Evolutionary conservation across 176 grass and related monocot species (phyloP).

Genomic region (Chloris gayana): DNA sequence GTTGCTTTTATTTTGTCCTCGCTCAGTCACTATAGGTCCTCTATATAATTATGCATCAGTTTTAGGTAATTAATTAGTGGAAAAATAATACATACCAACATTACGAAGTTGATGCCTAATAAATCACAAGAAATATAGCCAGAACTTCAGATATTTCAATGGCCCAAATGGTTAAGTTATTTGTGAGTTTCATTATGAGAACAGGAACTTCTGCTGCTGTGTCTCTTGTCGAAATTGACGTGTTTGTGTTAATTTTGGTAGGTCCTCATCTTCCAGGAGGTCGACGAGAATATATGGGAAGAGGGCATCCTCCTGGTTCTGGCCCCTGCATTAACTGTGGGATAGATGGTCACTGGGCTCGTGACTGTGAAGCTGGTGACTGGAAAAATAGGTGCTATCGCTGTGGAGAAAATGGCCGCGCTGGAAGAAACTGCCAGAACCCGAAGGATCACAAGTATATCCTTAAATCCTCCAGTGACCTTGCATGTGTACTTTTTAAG

Average conservation of each 20-base stretch:
- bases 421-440: constrained; percentile 94
- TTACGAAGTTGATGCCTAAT: neutral
- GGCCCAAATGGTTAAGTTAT: no score
- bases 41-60: constrained; percentile 63
- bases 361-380: constrained; percentile 94
- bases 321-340: constrained; percentile 97
- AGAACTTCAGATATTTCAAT: no score
- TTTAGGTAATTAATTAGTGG: constrained; percentile 26
- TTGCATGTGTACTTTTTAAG: neutral
- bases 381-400: constrained; percentile 99
- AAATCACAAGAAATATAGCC: constrained; percentile 19
- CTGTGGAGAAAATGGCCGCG: constrained; percentile 84
- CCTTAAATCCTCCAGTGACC: constrained; percentile 12
- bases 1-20: constrained; percentile 66
- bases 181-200: neutral
- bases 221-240: constrained; percentile 99
- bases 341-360: constrained; percentile 94
- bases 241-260: no score
- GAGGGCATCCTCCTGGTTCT: constrained; percentile 87
- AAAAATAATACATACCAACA: constrained; percentile 28
- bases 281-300: constrained; percentile 69
- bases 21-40: constrained; percentile 55
- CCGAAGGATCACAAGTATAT: constrained; percentile 68
- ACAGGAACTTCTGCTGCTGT: constrained; percentile 24
- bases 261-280: no score